These are phyloP conservation scores for Trypanosoma cruzi DNA, from an alignment of 208 protist genomes.

Conservation along the genomic window DNA sequence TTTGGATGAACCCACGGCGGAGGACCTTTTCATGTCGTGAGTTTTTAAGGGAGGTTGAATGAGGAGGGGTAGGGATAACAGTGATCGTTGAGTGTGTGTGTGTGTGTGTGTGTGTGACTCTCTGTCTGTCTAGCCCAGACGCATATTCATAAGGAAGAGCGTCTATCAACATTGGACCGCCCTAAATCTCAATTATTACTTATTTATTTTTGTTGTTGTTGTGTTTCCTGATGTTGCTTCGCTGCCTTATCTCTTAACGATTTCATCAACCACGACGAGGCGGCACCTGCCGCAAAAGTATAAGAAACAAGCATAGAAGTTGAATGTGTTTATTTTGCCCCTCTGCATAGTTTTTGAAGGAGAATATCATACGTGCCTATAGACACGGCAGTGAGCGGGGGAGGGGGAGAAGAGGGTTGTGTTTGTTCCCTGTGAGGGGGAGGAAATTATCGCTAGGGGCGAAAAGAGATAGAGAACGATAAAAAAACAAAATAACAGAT, in stretches of 20 bases:
- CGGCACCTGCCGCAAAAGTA: background rate
- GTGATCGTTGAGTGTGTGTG: too few species aligned
- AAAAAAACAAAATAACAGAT: background rate
- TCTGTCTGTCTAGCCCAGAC: background rate
- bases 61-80: background rate
- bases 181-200: background rate
- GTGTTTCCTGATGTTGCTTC: slow-evolving; percentile 9
- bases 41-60: background rate
- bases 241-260: background rate
- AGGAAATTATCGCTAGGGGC: background rate
- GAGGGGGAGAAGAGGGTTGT: background rate
- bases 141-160: background rate
- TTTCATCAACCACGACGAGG: background rate
- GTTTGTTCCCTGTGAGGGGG: background rate
- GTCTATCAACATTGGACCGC: background rate
- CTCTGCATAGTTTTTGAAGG: background rate
- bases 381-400: background rate
- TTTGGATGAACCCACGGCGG: slow-evolving; percentile 12
- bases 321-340: too few species aligned
- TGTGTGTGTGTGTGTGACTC: too few species aligned
- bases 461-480: background rate
- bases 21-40: slow-evolving; percentile 20
- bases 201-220: slow-evolving; percentile 5
- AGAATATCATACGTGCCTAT: background rate
- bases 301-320: too few species aligned